Conservation (phyloP, 352 stramenopile species). For the Halophytophthora polymorphica region DNA sequence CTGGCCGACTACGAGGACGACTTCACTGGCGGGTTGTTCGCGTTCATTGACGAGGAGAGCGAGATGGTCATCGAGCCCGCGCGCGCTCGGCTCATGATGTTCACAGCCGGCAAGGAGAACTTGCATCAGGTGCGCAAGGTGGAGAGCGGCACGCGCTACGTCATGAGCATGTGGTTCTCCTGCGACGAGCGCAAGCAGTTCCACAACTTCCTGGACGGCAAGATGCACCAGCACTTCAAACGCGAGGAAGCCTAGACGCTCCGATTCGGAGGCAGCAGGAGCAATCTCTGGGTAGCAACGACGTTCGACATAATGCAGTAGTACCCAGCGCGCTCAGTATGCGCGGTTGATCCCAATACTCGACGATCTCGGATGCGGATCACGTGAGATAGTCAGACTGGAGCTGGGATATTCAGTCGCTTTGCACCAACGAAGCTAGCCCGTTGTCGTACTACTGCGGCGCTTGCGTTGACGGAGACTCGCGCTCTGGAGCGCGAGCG, state of each 20-base stretch:
- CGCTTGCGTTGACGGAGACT: no score
- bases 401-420: no score
- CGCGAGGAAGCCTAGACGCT: slow-evolving; percentile 29
- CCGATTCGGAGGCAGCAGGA: no score
- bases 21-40: slow-evolving; percentile 89
- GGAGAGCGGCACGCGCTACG: slow-evolving; percentile 76
- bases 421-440: no score
- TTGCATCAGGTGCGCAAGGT: slow-evolving; percentile 78
- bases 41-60: slow-evolving; percentile 78
- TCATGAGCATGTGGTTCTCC: slow-evolving; percentile 93
- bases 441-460: no score
- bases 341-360: no score
- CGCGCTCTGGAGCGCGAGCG: no score
- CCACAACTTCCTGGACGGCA: slow-evolving; percentile 89
- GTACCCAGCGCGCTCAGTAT: no score
- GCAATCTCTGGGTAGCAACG: no score
- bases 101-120: slow-evolving; percentile 89
- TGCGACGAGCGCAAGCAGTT: slow-evolving; percentile 85
- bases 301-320: no score
- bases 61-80: slow-evolving; percentile 75
- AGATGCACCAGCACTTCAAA: slow-evolving; percentile 76
- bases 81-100: slow-evolving; percentile 84
- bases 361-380: no score
- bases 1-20: slow-evolving; percentile 77
- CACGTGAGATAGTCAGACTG: no score